Conservation (phyloP, 192 early-diverging fungal genomes). For the Rhizophlyctis rosea region DNA sequence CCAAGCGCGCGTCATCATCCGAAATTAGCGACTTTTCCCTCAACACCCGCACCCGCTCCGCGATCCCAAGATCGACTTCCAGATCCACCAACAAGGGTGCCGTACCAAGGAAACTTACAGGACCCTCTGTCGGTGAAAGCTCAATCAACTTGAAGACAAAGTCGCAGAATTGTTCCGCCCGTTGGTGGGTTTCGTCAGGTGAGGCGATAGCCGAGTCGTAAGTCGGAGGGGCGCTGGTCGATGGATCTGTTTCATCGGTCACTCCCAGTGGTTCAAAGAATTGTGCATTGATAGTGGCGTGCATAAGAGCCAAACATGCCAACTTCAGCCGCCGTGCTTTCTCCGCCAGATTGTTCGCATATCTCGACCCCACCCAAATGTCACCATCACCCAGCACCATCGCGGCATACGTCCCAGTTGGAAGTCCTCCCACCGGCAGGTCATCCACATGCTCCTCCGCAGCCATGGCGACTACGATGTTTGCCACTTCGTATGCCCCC, state of each 20-base stretch:
- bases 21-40: constrained; percentile 33
- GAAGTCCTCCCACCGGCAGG: neutral
- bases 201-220: constrained; percentile 8
- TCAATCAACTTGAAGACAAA: constrained; percentile 62
- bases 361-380: constrained; percentile 34
- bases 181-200: constrained; percentile 1
- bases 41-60: constrained; percentile 50
- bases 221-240: neutral
- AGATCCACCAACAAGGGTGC: constrained; percentile 85
- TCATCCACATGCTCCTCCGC: neutral
- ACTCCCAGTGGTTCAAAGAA: constrained; percentile 43
- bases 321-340: constrained; percentile 42
- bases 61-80: constrained; percentile 69
- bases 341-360: constrained; percentile 16
- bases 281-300: constrained; percentile 47
- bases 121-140: constrained; percentile 52
- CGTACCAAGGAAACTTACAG: constrained; percentile 55
- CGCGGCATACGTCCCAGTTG: neutral
- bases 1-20: constrained; percentile 50
- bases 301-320: constrained; percentile 45
- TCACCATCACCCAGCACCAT: neutral
- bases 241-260: neutral
- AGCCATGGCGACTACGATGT: constrained; percentile 13
- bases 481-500: constrained; percentile 35
- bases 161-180: constrained; percentile 42